Conservation (phyloP, 208 protist genomes). For the Spironucleus salmonicida region DNA sequence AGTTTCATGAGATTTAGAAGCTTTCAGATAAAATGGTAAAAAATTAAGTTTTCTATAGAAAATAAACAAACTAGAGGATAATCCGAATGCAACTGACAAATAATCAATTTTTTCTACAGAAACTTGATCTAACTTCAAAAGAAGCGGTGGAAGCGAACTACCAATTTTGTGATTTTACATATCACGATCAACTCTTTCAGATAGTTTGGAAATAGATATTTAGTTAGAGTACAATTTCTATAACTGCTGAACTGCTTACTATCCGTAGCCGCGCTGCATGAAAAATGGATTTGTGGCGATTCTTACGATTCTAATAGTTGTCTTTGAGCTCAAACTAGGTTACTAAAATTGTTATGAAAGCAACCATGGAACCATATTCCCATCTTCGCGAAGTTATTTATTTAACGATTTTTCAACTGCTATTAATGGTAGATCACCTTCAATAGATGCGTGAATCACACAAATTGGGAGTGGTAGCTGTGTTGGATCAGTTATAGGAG, state of each 20-base stretch:
- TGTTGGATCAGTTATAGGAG: constrained; percentile 35
- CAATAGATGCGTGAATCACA: constrained; percentile 72
- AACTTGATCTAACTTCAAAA: no score
- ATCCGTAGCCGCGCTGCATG: constrained; percentile 80
- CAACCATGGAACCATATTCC: constrained; percentile 98
- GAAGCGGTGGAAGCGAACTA: no score
- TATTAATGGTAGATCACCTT: constrained; percentile 63
- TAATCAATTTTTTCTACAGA: no score
- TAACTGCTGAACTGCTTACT: constrained; percentile 67
- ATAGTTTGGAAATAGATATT: no score
- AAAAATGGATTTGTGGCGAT: constrained; percentile 92
- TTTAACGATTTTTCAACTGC: constrained; percentile 60
- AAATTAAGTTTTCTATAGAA: no score
- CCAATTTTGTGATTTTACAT: no score
- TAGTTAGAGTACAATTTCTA: constrained; percentile 80
- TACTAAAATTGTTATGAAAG: constrained; percentile 67
- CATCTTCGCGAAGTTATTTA: constrained; percentile 67
- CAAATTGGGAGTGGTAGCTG: constrained; percentile 79
- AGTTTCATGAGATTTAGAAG: no score
- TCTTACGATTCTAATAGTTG: constrained; percentile 81
- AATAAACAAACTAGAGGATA: no score
- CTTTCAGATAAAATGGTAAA: no score
- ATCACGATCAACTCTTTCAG: no score
- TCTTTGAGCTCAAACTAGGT: constrained; percentile 67
- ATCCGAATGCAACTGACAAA: no score